These are phyloP conservation scores for Neurospora tetrasperma DNA, from an alignment of 495 filamentous ascomycete species.

Conservation along the genomic window DNA sequence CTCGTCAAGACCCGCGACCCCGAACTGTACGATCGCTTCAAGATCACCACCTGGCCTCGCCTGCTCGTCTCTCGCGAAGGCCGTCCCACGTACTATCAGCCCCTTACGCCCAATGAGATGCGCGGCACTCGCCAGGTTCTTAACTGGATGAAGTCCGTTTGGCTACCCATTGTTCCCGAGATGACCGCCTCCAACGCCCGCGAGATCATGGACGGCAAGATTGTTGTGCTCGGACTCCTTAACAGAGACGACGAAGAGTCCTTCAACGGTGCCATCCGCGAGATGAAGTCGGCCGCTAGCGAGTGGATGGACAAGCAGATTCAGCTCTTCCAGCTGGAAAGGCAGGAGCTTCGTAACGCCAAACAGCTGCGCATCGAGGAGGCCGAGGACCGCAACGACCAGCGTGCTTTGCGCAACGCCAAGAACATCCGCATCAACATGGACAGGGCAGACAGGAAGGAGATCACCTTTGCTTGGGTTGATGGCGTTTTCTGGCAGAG, in stretches of 20 bases:
- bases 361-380: conserved; percentile 95
- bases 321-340: conserved; percentile 77
- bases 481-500: conserved; percentile 96
- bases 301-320: conserved; percentile 98
- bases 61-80: conserved; percentile 84
- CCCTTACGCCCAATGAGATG: conserved; percentile 78
- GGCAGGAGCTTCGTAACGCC: conserved; percentile 81
- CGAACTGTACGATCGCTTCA: conserved; percentile 65
- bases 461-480: conserved; percentile 96
- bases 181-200: conserved; percentile 81
- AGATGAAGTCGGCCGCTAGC: conserved; percentile 88
- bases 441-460: conserved; percentile 73
- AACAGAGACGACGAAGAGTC: conserved; percentile 69
- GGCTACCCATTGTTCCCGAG: conserved; percentile 96
- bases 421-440: conserved; percentile 89
- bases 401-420: conserved; percentile 73
- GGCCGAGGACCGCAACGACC: conserved; percentile 86
- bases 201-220: conserved; percentile 89
- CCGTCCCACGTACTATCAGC: conserved; percentile 76
- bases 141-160: conserved; percentile 88
- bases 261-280: conserved; percentile 66
- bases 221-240: conserved; percentile 84
- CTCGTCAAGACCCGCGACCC: conserved; percentile 80
- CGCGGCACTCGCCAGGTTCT: conserved; percentile 72
- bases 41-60: conserved; percentile 91